Evolutionary conservation across 495 filamentous ascomycete species (phyloP), one percentile per base, ranked within the genome.

Genomic region (Penicillium nucicola): DNA sequence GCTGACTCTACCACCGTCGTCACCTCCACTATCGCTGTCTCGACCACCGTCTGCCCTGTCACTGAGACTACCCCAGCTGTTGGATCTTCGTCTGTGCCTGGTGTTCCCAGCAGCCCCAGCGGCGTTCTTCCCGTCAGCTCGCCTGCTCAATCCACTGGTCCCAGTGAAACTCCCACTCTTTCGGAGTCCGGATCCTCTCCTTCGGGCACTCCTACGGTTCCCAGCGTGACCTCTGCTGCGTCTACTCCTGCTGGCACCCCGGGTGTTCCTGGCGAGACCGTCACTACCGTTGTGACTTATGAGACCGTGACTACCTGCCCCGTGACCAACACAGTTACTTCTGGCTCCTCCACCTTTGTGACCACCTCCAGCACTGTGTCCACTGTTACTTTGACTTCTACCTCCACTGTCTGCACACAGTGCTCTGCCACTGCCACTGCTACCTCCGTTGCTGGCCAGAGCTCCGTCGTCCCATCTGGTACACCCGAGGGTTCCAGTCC

Each of bases 31-130:
- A 72, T 84, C 55, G 60, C 81, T 13, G 50, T 84, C 53, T 79
- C 75, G 34, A 86, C 83, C 17, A 85, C 84, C 33, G 64, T 84
- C 50, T 80, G 76, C 62, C 80, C 84, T 25, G 76, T 81, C 42
- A 65, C 71, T 11, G 65, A 65, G 36, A 69, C 64, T 23, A 55
- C 61, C 36, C 55, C 57, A 8, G 5, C 53, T 1, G 34, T 31
- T 37, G 43, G 15, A 34, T 32, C 38, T n/a, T 11, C 45, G 20
- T 36, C 38, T 17, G 41, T 20, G 22, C 22, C 45, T 45, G 25
- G 25, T 8, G 50, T 14, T 19, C 46, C 25, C 23, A 42, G 22
- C 23, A 42, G 22, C 13, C 17, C 12, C 13, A 38, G 18, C 12
- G 9, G 20, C 13, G 20, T 25, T 18, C 38, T n/a, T 40, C 37